Evolutionary conservation across 257 asterid genomes (phyloP).

Genomic region (Scutellaria baicalensis): DNA sequence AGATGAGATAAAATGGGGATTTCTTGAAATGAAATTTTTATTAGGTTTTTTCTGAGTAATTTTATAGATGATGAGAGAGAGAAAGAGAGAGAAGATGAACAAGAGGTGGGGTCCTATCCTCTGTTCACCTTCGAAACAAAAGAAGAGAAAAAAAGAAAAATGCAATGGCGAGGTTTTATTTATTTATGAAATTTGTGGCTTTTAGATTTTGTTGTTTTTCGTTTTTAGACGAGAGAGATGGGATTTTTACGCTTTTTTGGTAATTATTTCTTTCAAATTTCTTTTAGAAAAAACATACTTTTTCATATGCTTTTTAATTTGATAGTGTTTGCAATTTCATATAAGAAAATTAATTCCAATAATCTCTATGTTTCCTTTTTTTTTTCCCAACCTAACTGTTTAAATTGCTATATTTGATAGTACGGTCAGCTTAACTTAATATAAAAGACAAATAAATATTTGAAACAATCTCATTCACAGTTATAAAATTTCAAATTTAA

Average conservation of each 20-base stretch:
- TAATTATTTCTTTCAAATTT: neutral
- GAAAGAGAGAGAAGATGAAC: slow-evolving; percentile 33
- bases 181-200: too few species aligned
- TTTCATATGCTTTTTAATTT: too few species aligned
- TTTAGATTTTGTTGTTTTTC: neutral
- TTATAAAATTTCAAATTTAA: too few species aligned
- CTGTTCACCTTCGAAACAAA: slow-evolving; percentile 23
- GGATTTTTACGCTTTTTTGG: neutral
- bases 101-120: slow-evolving; percentile 15
- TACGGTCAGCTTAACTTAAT: too few species aligned
- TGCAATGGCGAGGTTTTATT: neutral
- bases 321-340: too few species aligned
- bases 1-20: slow-evolving; percentile 8
- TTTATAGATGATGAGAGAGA: neutral
- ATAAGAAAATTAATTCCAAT: too few species aligned
- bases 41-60: neutral
- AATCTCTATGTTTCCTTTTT: too few species aligned
- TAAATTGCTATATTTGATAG: too few species aligned
- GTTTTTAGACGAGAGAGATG: neutral
- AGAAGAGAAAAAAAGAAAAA: neutral
- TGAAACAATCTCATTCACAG: too few species aligned
- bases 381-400: too few species aligned
- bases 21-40: neutral
- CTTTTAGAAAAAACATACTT: too few species aligned
- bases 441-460: too few species aligned